Evolutionary conservation across 768 basidiomycete species (phyloP), one percentile per base, ranked within the genome.

Genomic region (Amyloporia xantha): DNA sequence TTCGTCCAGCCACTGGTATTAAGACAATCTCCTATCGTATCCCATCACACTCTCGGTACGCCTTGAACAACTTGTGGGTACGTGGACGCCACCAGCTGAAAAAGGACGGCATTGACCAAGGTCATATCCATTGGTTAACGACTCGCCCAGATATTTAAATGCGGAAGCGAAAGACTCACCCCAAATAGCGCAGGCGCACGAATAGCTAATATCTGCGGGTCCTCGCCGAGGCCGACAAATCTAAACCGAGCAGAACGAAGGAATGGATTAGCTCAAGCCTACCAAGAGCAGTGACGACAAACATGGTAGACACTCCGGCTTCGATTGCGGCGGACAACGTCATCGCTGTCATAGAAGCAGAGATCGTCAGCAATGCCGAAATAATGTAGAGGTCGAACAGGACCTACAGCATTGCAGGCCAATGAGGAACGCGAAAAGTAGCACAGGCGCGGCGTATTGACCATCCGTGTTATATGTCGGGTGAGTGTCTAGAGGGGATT

Each of bases 261-360:
- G n/a, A n/a, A n/a, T n/a, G n/a, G n/a, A n/a, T n/a, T n/a, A n/a
- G n/a, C n/a, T n/a, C n/a, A n/a, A n/a, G n/a, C n/a, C n/a, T n/a
- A n/a, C n/a, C n/a, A n/a, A n/a, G n/a, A 20, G 28, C 5, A 15
- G 5, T 39, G 15, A 5, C 5, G n/a, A n/a, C n/a, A 54, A 63
- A 88, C 81, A 91, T 90, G 1, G 89, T 91, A 2, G 88, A 91
- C 1, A 92, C 89, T 43, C 89, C 91, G 12, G 87, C 88, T 60
- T 91, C 88, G 55, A 90, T 81, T 3, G 84, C 80, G 11, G 83
- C 82, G 2, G 79, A 78, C 52, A 87, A 67, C 5, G 85, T 86
- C 52, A 85, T 64, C 13, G 79, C 84, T 86, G 52, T 19, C 19
- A 51, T 44, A 10, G 37, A 21, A 10, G 19, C 9, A 19, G 13